phyloP scores from a whole-genome alignment of 192 early-diverging fungal genomes.

The Backusella tuberculispora region DNA sequence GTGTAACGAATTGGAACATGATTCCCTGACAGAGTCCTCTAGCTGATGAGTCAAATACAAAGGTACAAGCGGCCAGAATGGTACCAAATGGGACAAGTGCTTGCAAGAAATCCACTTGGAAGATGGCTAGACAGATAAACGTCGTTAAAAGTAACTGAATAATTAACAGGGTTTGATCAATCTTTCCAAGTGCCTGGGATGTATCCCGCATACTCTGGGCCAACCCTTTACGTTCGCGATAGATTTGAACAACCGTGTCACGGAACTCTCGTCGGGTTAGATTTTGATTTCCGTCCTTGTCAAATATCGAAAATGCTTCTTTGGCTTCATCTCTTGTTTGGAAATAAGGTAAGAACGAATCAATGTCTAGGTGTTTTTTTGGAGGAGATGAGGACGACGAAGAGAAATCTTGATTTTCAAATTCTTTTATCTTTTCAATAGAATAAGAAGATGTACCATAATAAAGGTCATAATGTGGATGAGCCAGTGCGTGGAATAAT shows the following conservation, averaged over 20 bases:
- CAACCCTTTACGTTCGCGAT: conserved; percentile 79
- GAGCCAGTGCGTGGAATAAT: conserved; percentile 34
- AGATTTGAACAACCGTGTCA: conserved; percentile 78
- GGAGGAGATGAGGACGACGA: too few relatives aligned
- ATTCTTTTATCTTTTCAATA: not conserved
- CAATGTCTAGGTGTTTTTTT: conserved; percentile 62
- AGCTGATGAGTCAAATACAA: conserved; percentile 82
- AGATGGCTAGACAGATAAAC: conserved; percentile 59
- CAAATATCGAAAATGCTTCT: conserved; percentile 85
- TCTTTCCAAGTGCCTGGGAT: conserved; percentile 81
- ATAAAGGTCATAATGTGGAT: not conserved
- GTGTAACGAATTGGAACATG: conserved; percentile 84
- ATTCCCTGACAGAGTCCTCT: conserved; percentile 79
- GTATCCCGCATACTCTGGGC: conserved; percentile 75
- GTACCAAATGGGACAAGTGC: conserved; percentile 40
- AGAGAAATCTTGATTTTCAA: conserved; percentile 8
- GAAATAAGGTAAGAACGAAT: conserved; percentile 80
- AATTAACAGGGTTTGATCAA: conserved; percentile 66
- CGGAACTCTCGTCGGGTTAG: conserved; percentile 83
- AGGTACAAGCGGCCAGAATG: conserved; percentile 69
- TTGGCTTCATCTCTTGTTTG: conserved; percentile 66
- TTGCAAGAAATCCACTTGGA: conserved; percentile 35
- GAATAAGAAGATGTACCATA: not conserved
- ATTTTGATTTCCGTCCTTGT: conserved; percentile 87
- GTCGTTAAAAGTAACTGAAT: conserved; percentile 55